phyloP scores from a whole-genome alignment of 163 green algal genomes.

The Prototheca stagnorum region DNA sequence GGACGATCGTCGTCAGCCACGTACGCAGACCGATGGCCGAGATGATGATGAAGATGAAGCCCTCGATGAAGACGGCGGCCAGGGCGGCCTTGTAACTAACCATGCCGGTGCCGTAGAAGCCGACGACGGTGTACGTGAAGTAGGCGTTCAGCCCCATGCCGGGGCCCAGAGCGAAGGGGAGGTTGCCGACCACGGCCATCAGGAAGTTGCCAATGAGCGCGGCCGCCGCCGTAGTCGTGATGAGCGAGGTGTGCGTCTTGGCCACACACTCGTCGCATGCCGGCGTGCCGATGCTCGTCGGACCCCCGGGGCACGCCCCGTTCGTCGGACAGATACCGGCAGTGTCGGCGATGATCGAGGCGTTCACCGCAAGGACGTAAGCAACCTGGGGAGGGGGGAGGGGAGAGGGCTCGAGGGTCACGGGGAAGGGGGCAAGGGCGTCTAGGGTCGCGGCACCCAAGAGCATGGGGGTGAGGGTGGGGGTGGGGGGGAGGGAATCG shows the following conservation, averaged over 20 bases:
- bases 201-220: constrained; percentile 31
- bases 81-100: constrained; percentile 38
- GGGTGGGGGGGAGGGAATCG: background rate
- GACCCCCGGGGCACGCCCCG: constrained; percentile 5
- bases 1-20: constrained; percentile 35
- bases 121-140: constrained; percentile 62
- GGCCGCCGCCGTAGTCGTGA: constrained; percentile 32
- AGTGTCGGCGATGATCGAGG: constrained; percentile 36
- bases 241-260: constrained; percentile 11
- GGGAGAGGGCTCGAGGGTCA: background rate
- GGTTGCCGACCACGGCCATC: constrained; percentile 38
- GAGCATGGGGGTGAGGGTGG: background rate
- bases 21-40: constrained; percentile 35
- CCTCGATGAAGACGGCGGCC: constrained; percentile 62
- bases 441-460: background rate
- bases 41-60: constrained; percentile 55
- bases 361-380: constrained; percentile 32
- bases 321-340: constrained; percentile 24
- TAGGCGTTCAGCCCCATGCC: constrained; percentile 42
- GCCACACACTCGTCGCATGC: constrained; percentile 12
- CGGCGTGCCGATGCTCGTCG: background rate
- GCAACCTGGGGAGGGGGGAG: constrained; percentile 7
- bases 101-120: constrained; percentile 33
- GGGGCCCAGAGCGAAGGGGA: constrained; percentile 33
- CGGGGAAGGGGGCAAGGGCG: background rate